These are phyloP conservation scores for Lecanosticta acicola DNA, from an alignment of 2,329 filamentous ascomycete genomes.

Conservation along the genomic window DNA sequence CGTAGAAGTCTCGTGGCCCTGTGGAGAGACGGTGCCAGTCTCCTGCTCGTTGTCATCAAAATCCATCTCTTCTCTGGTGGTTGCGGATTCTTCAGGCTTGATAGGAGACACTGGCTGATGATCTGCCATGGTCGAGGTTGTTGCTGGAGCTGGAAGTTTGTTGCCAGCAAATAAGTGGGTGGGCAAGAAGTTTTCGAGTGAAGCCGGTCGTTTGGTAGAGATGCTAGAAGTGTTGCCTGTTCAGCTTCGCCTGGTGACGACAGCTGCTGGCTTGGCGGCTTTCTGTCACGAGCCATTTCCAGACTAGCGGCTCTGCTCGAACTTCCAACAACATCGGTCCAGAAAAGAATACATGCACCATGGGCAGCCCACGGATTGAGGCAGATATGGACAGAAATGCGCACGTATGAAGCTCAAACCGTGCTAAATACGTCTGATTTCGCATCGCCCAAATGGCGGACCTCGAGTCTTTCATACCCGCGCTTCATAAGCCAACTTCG, in stretches of 20 bases:
- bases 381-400: too few relatives aligned
- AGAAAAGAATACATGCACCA: too few relatives aligned
- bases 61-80: constrained; percentile 36
- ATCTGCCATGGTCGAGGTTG: constrained; percentile 19
- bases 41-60: constrained; percentile 66
- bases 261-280: too few relatives aligned
- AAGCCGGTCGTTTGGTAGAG: neutral
- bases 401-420: too few relatives aligned
- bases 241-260: too few relatives aligned
- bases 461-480: constrained; percentile 58
- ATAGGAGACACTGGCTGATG: constrained; percentile 23
- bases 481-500: constrained; percentile 76
- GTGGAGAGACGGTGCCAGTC: constrained; percentile 42
- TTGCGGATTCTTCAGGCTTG: constrained; percentile 34
- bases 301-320: neutral
- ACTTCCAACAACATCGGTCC: too few relatives aligned
- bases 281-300: neutral
- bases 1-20: constrained; percentile 33
- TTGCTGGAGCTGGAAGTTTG: neutral
- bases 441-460: too few relatives aligned
- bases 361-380: too few relatives aligned
- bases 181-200: neutral
- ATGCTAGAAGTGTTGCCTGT: neutral
- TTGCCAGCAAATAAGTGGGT: neutral
- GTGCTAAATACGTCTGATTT: too few relatives aligned